phyloP scores from a whole-genome alignment of 2,329 filamentous ascomycete species.

The Kalmusia sp. region DNA sequence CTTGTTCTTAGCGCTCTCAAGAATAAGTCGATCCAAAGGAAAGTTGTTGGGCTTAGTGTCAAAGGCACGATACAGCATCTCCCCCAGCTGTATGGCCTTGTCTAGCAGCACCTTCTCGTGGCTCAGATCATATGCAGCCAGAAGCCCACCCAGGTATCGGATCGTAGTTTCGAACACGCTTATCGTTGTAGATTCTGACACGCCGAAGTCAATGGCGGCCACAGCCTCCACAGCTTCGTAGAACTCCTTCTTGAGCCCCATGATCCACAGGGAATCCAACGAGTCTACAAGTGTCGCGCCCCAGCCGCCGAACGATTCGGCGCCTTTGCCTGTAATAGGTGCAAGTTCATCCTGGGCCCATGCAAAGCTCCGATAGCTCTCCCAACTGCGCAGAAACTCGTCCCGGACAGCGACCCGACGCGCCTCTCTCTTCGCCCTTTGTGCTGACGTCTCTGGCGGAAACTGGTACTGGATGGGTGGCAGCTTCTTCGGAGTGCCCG shows the following conservation, averaged over 20 bases:
- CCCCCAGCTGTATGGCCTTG: conserved; percentile 47
- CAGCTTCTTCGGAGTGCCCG: conserved; percentile 42
- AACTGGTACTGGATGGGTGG: conserved; percentile 52
- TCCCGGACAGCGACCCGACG: conserved; percentile 48
- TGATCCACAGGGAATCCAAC: conserved; percentile 57
- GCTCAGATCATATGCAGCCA: conserved; percentile 48
- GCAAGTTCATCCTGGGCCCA: conserved; percentile 57
- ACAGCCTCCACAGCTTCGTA: conserved; percentile 54
- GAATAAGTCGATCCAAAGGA: conserved; percentile 52
- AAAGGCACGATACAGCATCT: conserved; percentile 56
- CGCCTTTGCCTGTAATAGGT: conserved; percentile 47
- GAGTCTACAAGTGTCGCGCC: conserved; percentile 56
- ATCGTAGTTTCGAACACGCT: conserved; percentile 62
- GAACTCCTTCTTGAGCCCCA: conserved; percentile 57
- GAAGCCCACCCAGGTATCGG: conserved; percentile 46
- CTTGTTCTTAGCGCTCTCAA: conserved; percentile 42
- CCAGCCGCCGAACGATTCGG: conserved; percentile 57
- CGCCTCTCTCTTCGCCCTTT: conserved; percentile 36
- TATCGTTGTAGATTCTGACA: conserved; percentile 47
- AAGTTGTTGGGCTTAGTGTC: conserved; percentile 52
- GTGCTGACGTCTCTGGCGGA: conserved; percentile 37
- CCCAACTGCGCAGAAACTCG: conserved; percentile 53
- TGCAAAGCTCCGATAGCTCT: conserved; percentile 51
- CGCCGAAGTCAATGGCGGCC: conserved; percentile 53
- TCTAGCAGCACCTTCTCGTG: conserved; percentile 40